Evolutionary conservation across 805 yeast species (phyloP).

Genomic region (Grigorovia transvaalensis): DNA sequence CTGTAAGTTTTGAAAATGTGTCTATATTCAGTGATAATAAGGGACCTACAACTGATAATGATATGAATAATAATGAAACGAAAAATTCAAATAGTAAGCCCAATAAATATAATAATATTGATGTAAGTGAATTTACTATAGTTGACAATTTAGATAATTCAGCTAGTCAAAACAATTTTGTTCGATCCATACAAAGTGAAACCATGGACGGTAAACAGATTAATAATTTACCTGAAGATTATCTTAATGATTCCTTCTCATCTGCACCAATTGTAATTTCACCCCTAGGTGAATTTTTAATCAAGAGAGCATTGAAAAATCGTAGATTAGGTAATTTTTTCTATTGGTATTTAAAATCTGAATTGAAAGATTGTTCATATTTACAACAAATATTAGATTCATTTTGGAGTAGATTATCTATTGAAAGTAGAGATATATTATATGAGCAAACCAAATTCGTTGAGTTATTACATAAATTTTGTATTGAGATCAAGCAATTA

Average conservation of each 20-base stretch:
- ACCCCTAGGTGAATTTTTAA: slow-evolving; percentile 64
- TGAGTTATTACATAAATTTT: slow-evolving; percentile 50
- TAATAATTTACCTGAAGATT: neutral
- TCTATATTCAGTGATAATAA: slow-evolving; percentile 22
- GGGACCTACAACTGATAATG: neutral
- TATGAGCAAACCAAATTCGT: slow-evolving; percentile 61
- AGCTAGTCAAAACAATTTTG: slow-evolving; percentile 1
- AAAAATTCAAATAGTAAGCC: neutral
- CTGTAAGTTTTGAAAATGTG: slow-evolving; percentile 62
- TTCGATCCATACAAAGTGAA: slow-evolving; percentile 2
- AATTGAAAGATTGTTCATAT: slow-evolving; percentile 57
- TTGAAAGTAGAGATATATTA: slow-evolving; percentile 24
- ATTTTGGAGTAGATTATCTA: slow-evolving; percentile 31
- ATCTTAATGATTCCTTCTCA: neutral
- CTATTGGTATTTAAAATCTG: slow-evolving; percentile 89
- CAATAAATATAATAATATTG: neutral
- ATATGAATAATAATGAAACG: neutral
- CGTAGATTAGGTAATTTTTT: slow-evolving; percentile 67
- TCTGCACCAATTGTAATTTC: slow-evolving; percentile 32
- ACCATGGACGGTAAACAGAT: neutral
- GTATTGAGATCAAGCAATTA: slow-evolving; percentile 49
- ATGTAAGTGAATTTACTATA: slow-evolving; percentile 30
- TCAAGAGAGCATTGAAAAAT: slow-evolving; percentile 58
- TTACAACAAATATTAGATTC: slow-evolving; percentile 39
- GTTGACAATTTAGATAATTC: slow-evolving; percentile 26